Evolutionary conservation across 2,329 filamentous ascomycete species (phyloP).

Genomic region (Nothophaeocryptopus gaeumannii): DNA sequence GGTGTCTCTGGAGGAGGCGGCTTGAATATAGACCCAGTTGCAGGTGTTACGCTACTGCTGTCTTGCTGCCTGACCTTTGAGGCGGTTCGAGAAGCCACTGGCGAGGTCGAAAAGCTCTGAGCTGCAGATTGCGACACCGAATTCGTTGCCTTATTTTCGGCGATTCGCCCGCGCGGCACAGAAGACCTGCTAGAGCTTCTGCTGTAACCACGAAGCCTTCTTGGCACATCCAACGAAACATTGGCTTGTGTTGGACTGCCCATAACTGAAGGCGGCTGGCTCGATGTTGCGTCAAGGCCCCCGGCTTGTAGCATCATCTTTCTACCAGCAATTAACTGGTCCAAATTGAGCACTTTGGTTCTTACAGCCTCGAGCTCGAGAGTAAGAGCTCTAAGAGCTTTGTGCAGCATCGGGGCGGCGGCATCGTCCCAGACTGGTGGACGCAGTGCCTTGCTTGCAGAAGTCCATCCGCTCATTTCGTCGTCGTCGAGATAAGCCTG

Average conservation of each 20-base stretch:
- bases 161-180: constrained; percentile 14
- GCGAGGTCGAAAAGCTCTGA: constrained; percentile 11
- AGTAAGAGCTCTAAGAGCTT: constrained; percentile 42
- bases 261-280: constrained; percentile 23
- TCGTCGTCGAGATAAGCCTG: constrained; percentile 35
- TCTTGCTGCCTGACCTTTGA: constrained; percentile 11
- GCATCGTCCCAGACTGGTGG: constrained; percentile 38
- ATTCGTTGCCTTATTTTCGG: constrained; percentile 18
- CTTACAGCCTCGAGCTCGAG: constrained; percentile 45
- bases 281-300: constrained; percentile 37
- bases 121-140: constrained; percentile 11
- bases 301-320: constrained; percentile 51
- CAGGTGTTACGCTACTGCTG: constrained; percentile 1
- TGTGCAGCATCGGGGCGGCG: constrained; percentile 40
- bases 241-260: constrained; percentile 17
- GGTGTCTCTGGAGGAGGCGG: constrained; percentile 37
- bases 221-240: constrained; percentile 15
- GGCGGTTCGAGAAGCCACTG: constrained; percentile 6
- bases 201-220: constrained; percentile 15
- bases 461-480: constrained; percentile 28
- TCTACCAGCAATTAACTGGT: constrained; percentile 48
- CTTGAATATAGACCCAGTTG: constrained; percentile 28
- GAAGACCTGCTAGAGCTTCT: constrained; percentile 25
- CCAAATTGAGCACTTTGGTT: constrained; percentile 45
- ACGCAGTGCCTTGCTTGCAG: constrained; percentile 33